Conservation (phyloP, 2,329 filamentous ascomycete genomes). For the Colletotrichum paranaense region DNA sequence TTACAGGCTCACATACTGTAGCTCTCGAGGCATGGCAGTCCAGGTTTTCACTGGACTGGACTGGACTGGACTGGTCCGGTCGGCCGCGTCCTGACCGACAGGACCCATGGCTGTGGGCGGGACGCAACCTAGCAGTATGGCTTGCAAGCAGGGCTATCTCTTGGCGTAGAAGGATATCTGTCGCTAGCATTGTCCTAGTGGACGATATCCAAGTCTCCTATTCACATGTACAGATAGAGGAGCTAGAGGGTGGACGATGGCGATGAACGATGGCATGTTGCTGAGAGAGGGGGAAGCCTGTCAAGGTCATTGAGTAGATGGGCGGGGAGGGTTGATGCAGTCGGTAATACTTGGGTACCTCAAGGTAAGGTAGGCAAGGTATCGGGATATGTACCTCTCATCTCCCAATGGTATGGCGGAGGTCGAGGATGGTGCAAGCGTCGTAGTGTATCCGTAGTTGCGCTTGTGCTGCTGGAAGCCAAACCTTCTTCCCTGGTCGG, state of each 20-base stretch:
- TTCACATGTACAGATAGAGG: neutral
- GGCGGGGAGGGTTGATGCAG: neutral
- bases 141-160: constrained; percentile 17
- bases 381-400: neutral
- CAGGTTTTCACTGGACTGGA: constrained; percentile 20
- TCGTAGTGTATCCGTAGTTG: neutral
- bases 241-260: neutral
- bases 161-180: constrained; percentile 8
- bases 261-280: neutral
- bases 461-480: constrained; percentile 10
- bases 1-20: neutral
- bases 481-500: constrained; percentile 13
- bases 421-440: neutral
- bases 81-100: constrained; percentile 31
- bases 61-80: constrained; percentile 7
- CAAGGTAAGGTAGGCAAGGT: neutral
- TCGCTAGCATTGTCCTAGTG: neutral
- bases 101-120: constrained; percentile 26
- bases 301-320: neutral
- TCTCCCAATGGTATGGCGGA: neutral
- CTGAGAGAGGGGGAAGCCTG: neutral
- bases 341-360: neutral
- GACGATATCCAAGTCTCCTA: neutral
- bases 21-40: neutral
- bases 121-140: constrained; percentile 27